Conservation (phyloP, 345 rosid species). For the Eucalyptus sp. region DNA sequence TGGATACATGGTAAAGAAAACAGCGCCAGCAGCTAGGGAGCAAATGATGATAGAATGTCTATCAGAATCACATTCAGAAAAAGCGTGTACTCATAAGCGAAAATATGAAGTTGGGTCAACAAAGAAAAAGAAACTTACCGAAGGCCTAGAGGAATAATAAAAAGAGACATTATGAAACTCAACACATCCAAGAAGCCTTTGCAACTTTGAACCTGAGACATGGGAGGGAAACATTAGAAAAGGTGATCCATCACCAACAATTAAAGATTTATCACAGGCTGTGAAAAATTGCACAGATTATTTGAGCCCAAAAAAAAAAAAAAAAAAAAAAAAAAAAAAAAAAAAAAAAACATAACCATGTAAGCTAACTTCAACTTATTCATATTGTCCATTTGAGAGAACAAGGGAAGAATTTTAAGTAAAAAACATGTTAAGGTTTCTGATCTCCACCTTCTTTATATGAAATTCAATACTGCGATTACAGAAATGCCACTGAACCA, state of each 20-base stretch:
- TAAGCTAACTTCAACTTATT: neutral
- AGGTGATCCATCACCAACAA: neutral
- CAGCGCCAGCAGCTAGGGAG: neutral
- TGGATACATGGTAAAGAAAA: neutral
- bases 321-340: neutral
- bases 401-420: neutral
- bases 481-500: neutral
- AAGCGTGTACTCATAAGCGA: neutral
- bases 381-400: neutral
- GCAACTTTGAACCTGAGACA: neutral
- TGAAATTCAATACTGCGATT: neutral
- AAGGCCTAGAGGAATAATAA: conserved; percentile 53
- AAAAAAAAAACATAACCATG: neutral
- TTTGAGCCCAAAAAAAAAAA: neutral
- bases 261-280: neutral
- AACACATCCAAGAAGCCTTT: conserved; percentile 43
- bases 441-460: neutral
- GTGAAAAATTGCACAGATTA: neutral
- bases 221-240: neutral
- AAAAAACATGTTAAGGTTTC: neutral
- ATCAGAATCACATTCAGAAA: neutral
- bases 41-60: neutral
- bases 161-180: conserved; percentile 60
- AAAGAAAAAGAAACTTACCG: conserved; percentile 19
- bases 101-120: neutral